A percentile compares a stretch with the other conserved stretches of the same genome.
Evolutionary conservation across 176 grass and related monocot genomes (phyloP).

Genomic region (Echinochloa phyllopogon): DNA sequence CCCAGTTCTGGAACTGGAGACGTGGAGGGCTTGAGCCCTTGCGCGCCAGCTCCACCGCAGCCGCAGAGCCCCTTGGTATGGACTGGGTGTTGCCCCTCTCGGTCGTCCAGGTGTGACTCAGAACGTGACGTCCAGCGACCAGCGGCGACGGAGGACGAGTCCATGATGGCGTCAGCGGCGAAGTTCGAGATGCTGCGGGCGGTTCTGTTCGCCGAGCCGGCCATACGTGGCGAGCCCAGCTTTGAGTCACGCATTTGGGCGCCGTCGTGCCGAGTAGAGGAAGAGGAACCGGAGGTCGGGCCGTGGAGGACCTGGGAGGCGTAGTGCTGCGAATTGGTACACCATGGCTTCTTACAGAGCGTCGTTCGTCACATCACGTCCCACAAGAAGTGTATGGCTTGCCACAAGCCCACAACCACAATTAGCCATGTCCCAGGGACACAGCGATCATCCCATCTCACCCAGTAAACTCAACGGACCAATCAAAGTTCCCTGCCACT

Average conservation of each 20-base stretch:
- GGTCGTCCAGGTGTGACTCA: too few species aligned
- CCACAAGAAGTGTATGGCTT: neutral
- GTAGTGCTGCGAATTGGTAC: too few species aligned
- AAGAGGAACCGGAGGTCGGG: neutral
- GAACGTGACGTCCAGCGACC: neutral
- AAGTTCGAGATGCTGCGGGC: too few species aligned
- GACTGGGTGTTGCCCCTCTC: too few species aligned
- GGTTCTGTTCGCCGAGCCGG: too few species aligned
- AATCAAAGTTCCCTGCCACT: neutral
- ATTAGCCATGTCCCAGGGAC: neutral
- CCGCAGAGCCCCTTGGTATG: neutral
- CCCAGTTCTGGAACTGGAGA: too few species aligned
- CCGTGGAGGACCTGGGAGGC: too few species aligned
- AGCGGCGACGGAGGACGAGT: neutral
- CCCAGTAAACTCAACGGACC: conserved; percentile 6
- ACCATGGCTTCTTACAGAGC: neutral
- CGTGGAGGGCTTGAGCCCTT: neutral
- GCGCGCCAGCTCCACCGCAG: neutral
- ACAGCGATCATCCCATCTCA: neutral
- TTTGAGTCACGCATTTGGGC: too few species aligned
- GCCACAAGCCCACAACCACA: too few species aligned
- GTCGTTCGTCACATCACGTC: neutral
- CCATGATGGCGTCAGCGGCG: neutral
- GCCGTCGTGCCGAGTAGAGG: neutral
- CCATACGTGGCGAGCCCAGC: neutral